Percentiles rank a stretch among this genome's conserved stretches.
phyloP scores from a whole-genome alignment of 2,329 filamentous ascomycete genomes.

The Trichophyton mentagrophytes region DNA sequence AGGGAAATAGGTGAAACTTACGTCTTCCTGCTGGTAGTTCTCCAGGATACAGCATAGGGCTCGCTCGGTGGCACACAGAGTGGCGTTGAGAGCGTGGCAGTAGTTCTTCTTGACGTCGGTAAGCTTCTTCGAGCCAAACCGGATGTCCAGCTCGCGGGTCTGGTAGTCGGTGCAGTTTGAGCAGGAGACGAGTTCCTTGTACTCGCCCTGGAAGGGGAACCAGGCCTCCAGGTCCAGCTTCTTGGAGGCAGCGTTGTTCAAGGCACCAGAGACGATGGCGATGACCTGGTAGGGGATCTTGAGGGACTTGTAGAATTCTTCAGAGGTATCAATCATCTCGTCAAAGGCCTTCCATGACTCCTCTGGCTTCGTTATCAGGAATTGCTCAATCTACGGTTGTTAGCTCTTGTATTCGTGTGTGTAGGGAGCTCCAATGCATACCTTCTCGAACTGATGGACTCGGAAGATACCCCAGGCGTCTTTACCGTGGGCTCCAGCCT shows the following conservation, averaged over 20 bases:
- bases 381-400: constrained; percentile 53
- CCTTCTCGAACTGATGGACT: constrained; percentile 96
- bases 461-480: constrained; percentile 98
- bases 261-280: constrained; percentile 85
- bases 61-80: constrained; percentile 78
- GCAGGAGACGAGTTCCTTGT: constrained; percentile 96
- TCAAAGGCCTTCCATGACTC: constrained; percentile 91
- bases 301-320: constrained; percentile 90
- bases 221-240: constrained; percentile 95
- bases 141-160: constrained; percentile 81
- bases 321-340: constrained; percentile 76
- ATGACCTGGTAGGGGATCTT: constrained; percentile 84
- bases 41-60: constrained; percentile 90
- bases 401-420: neutral
- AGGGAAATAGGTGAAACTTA: constrained; percentile 27
- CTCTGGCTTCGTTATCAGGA: constrained; percentile 69
- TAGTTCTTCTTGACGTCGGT: constrained; percentile 82
- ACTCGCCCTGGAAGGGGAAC: constrained; percentile 93
- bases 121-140: constrained; percentile 76
- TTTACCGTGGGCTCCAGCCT: constrained; percentile 80
- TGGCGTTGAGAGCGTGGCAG: constrained; percentile 85
- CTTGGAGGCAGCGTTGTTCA: constrained; percentile 81
- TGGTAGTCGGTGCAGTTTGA: constrained; percentile 99
- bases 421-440: constrained; percentile 18
- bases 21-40: constrained; percentile 87